phyloP scores from a whole-genome alignment of 2,329 filamentous ascomycete genomes.

The Fusarium torulosum region DNA sequence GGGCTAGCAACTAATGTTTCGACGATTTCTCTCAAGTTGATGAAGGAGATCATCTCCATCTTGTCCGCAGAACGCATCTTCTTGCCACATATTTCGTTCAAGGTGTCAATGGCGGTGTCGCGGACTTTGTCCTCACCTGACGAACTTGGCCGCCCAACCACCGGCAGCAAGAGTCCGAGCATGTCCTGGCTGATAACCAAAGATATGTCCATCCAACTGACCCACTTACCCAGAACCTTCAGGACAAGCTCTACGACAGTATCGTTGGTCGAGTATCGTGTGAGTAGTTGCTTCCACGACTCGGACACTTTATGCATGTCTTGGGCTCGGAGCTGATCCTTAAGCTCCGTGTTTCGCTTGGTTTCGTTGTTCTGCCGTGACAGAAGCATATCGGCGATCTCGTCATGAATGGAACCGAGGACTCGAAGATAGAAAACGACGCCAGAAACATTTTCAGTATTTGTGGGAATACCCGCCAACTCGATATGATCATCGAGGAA shows the following conservation, averaged over 20 bases:
- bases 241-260: slow-evolving; percentile 87
- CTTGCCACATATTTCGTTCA: slow-evolving; percentile 96
- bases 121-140: slow-evolving; percentile 81
- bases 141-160: slow-evolving; percentile 80
- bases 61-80: slow-evolving; percentile 97
- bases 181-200: slow-evolving; percentile 92
- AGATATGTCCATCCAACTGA: slow-evolving; percentile 98
- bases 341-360: slow-evolving; percentile 88
- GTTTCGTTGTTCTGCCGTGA: slow-evolving; percentile 81
- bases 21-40: slow-evolving; percentile 88
- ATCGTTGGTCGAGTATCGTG: slow-evolving; percentile 79
- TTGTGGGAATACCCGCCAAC: slow-evolving; percentile 74
- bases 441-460: slow-evolving; percentile 77
- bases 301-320: slow-evolving; percentile 89
- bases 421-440: slow-evolving; percentile 91
- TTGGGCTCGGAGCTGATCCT: slow-evolving; percentile 87
- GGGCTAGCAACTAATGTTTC: slow-evolving; percentile 87
- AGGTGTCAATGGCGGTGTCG: slow-evolving; percentile 91
- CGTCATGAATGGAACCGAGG: slow-evolving; percentile 91
- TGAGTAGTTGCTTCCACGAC: slow-evolving; percentile 92
- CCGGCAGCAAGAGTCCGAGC: slow-evolving; percentile 84
- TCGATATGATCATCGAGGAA: slow-evolving; percentile 92
- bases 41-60: slow-evolving; percentile 90
- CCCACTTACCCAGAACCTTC: slow-evolving; percentile 94
- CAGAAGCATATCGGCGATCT: slow-evolving; percentile 94